phyloP scores from a whole-genome alignment of 495 filamentous ascomycete species.

The Hypoxylon fuscum region DNA sequence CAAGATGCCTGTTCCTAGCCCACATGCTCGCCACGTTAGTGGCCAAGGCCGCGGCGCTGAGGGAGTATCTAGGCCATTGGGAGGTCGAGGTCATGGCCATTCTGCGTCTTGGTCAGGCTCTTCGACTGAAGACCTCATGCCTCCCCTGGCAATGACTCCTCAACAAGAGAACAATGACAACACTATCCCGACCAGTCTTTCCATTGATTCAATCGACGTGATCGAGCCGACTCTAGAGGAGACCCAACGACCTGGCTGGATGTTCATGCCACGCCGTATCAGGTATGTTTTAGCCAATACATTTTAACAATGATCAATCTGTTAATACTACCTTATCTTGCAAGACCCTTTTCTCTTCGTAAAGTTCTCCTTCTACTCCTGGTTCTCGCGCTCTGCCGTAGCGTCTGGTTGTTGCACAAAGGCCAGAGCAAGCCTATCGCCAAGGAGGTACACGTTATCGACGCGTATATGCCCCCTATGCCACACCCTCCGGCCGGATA shows the following conservation, averaged over 20 bases:
- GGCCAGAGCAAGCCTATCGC: slow-evolving; percentile 9
- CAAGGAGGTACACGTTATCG: slow-evolving; percentile 16
- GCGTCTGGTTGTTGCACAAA: slow-evolving; percentile 29
- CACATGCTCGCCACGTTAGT: slow-evolving; percentile 31
- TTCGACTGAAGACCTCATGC: slow-evolving; percentile 22
- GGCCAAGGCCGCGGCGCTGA: slow-evolving; percentile 16
- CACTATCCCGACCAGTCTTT: slow-evolving; percentile 2
- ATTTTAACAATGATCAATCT: slow-evolving; percentile 4
- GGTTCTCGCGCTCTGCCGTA: slow-evolving; percentile 20
- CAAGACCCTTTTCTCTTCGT: slow-evolving; percentile 37
- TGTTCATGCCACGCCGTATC: slow-evolving; percentile 13
- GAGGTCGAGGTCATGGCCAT: slow-evolving; percentile 29
- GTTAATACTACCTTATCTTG: slow-evolving; percentile 34
- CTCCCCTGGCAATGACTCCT: slow-evolving; percentile 9
- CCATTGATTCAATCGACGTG: not conserved
- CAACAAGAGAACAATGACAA: slow-evolving; percentile 8
- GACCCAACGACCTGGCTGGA: slow-evolving; percentile 11
- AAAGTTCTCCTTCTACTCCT: slow-evolving; percentile 29
- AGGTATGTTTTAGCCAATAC: slow-evolving; percentile 15
- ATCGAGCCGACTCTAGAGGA: slow-evolving; percentile 16
- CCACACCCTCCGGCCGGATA: slow-evolving; percentile 21
- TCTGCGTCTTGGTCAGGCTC: slow-evolving; percentile 28
- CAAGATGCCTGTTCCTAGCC: slow-evolving; percentile 24
- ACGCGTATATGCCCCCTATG: slow-evolving; percentile 36
- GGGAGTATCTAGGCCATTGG: slow-evolving; percentile 12